Conservation (phyloP, 1,139 yeast genomes). For the Debaryomycetaceae sp. region DNA sequence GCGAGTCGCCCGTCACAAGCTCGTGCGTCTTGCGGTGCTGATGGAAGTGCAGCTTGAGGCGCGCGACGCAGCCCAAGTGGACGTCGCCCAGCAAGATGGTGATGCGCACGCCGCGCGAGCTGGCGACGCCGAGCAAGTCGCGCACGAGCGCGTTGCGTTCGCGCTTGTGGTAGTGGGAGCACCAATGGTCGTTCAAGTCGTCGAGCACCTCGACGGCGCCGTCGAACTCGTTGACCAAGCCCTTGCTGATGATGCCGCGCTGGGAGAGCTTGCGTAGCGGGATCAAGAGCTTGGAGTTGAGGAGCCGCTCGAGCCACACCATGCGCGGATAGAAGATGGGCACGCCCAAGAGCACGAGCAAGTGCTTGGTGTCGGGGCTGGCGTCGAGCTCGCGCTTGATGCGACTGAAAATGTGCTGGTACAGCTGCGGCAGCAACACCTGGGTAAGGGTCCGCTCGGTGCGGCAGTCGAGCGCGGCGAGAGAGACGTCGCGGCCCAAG, state of each 20-base stretch:
- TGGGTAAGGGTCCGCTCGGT: conserved; percentile 68
- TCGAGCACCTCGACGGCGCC: conserved; percentile 86
- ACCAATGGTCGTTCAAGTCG: conserved; percentile 95
- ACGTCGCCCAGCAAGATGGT: conserved; percentile 91
- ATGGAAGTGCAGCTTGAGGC: conserved; percentile 55
- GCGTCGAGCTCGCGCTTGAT: conserved; percentile 40
- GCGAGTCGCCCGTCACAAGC: conserved; percentile 10
- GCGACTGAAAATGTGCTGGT: conserved; percentile 50
- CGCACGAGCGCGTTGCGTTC: conserved; percentile 61
- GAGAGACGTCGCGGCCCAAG: conserved; percentile 61
- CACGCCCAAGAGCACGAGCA: conserved; percentile 78
- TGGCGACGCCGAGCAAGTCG: conserved; percentile 52
- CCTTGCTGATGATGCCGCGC: conserved; percentile 53
- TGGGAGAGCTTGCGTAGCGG: conserved; percentile 65
- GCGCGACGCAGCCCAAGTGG: conserved; percentile 76
- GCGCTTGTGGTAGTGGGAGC: conserved; percentile 69
- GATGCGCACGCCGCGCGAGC: conserved; percentile 52
- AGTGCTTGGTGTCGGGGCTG: conserved; percentile 55
- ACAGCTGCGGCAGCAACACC: conserved; percentile 47
- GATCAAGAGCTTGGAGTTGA: conserved; percentile 47
- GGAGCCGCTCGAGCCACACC: conserved; percentile 75
- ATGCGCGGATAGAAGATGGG: conserved; percentile 91
- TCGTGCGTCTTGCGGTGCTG: conserved; percentile 28
- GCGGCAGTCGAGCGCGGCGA: conserved; percentile 83
- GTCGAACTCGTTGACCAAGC: conserved; percentile 80